Conservation (phyloP, 169 alveolate species). For the Eimeria necatrix region DNA sequence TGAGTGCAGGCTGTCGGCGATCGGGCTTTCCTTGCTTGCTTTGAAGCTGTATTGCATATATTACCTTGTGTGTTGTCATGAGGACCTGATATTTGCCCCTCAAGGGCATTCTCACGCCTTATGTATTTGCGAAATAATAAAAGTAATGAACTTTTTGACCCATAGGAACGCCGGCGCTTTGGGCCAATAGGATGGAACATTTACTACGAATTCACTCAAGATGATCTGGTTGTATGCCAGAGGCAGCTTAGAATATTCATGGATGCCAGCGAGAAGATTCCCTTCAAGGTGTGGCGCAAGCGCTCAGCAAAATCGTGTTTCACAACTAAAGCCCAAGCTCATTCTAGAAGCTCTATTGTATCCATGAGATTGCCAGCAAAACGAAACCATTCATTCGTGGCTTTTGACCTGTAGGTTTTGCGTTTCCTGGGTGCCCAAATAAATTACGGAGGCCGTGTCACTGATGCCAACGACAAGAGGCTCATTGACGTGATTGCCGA, state of each 20-base stretch:
- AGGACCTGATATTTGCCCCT: no score
- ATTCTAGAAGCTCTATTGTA: no score
- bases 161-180: constrained; percentile 96
- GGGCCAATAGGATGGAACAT: constrained; percentile 99
- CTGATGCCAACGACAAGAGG: constrained; percentile 97
- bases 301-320: background rate
- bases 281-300: constrained; percentile 89
- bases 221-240: constrained; percentile 97
- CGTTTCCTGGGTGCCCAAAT: constrained; percentile 97
- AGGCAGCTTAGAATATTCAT: constrained; percentile 95
- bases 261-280: constrained; percentile 93
- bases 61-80: background rate
- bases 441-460: constrained; percentile 98
- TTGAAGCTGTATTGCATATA: background rate
- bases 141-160: background rate
- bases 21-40: background rate
- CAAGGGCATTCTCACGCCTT: background rate
- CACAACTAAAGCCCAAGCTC: no score
- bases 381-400: background rate
- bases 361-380: no score
- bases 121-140: background rate
- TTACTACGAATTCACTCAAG: constrained; percentile 97
- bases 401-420: constrained; percentile 79
- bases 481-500: constrained; percentile 76
- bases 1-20: constrained; percentile 74